These are phyloP conservation scores for Skeletonema menzelii DNA, from an alignment of 108 stramenopile species.

Conservation along the genomic window DNA sequence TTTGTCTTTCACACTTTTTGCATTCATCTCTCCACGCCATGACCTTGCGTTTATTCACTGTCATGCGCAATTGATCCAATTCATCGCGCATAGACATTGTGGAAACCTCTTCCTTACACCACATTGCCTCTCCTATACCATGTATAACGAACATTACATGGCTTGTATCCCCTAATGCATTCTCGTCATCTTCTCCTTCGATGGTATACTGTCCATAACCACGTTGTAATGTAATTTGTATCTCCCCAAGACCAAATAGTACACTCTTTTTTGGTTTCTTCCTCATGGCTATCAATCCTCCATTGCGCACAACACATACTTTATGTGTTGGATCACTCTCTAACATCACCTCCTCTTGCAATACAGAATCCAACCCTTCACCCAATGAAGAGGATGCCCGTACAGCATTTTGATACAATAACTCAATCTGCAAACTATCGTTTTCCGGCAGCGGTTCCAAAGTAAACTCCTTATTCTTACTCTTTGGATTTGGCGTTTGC, in stretches of 20 bases:
- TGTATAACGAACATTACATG: conserved; percentile 90
- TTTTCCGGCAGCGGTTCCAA: conserved; percentile 50
- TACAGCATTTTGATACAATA: conserved; percentile 69
- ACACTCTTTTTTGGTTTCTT: conserved; percentile 43
- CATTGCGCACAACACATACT: conserved; percentile 37
- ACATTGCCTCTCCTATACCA: conserved; percentile 90
- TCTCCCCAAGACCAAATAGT: conserved; percentile 54
- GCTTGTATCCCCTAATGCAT: conserved; percentile 57
- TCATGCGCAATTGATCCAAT: conserved; percentile 47
- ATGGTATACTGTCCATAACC: conserved; percentile 63
- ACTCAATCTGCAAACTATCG: conserved; percentile 58
- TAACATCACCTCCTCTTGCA: conserved; percentile 59
- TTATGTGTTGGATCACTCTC: conserved; percentile 47
- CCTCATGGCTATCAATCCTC: conserved; percentile 46
- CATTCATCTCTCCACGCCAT: conserved; percentile 69
- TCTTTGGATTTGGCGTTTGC: conserved; percentile 41
- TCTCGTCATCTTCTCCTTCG: conserved; percentile 84
- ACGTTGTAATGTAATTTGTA: conserved; percentile 63
- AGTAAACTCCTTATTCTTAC: conserved; percentile 44
- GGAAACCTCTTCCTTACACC: conserved; percentile 52
- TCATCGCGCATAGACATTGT: conserved; percentile 54
- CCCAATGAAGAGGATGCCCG: conserved; percentile 51
- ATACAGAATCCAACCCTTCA: conserved; percentile 51
- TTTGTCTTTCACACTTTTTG: conserved; percentile 51
- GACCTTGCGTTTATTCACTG: conserved; percentile 61